These are phyloP conservation scores for Apiotrichum akiyoshidainum DNA, from an alignment of 1,284 basidiomycete species.

Conservation along the genomic window DNA sequence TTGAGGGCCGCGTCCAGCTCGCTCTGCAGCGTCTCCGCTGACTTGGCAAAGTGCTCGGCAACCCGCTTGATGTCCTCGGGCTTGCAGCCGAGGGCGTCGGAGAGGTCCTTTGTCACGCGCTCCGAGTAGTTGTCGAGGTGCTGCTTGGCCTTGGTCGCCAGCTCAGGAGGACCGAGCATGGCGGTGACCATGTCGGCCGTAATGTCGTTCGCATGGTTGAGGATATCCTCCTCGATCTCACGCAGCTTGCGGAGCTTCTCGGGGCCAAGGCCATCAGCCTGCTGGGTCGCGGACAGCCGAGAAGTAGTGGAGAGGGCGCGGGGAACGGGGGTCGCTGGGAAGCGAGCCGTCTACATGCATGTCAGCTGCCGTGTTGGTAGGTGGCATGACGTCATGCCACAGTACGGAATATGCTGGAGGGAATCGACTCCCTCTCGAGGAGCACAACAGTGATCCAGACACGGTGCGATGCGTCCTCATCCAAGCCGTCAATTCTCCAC, in stretches of 20 bases:
- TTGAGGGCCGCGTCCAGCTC: not conserved
- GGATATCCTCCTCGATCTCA: not conserved
- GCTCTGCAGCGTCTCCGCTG: not conserved
- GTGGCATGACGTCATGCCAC: no score
- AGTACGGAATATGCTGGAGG: no score
- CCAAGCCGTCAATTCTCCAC: not conserved
- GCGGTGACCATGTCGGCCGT: slow-evolving; percentile 1
- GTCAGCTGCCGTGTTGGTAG: no score
- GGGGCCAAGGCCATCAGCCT: not conserved
- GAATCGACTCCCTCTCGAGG: no score
- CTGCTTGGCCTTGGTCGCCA: not conserved
- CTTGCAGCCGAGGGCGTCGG: slow-evolving; percentile 1
- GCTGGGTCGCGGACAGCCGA: not conserved
- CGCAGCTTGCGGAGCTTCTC: slow-evolving; percentile 3
- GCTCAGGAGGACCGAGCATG: not conserved
- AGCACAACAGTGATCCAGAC: no score
- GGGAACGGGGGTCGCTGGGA: not conserved
- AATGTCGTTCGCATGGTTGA: not conserved
- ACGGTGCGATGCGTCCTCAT: no score
- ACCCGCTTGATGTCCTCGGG: slow-evolving; percentile 1
- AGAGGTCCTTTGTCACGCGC: not conserved
- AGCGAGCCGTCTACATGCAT: not conserved
- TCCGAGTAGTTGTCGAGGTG: not conserved
- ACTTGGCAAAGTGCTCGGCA: not conserved
- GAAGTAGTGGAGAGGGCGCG: not conserved